Evolutionary conservation across 2,329 filamentous ascomycete species (phyloP).

Genomic region (Neopestalotiopsis sp.): DNA sequence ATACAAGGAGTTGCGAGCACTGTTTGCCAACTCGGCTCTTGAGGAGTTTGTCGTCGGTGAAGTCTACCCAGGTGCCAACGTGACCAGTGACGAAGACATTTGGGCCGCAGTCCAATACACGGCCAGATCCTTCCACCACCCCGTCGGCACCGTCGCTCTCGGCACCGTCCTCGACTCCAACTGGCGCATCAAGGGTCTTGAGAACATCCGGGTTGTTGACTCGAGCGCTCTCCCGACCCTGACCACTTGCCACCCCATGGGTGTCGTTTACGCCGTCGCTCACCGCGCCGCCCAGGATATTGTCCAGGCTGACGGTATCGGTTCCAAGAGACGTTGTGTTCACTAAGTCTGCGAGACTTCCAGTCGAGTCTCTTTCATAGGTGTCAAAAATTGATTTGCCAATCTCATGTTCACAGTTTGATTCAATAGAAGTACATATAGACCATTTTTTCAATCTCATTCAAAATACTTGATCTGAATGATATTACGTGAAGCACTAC

Average conservation of each 20-base stretch:
- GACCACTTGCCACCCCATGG: conserved; percentile 27
- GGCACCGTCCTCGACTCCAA: conserved; percentile 25
- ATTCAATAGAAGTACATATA: no score
- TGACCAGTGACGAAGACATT: conserved; percentile 25
- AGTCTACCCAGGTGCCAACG: conserved; percentile 13
- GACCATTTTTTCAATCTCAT: no score
- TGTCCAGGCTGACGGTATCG: neutral
- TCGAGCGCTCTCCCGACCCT: conserved; percentile 24
- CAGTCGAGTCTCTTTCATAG: neutral
- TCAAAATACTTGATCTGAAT: no score
- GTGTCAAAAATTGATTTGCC: no score
- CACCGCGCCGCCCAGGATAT: conserved; percentile 22
- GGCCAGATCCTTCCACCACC: conserved; percentile 27
- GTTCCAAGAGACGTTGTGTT: neutral
- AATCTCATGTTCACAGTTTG: no score
- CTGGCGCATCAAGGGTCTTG: conserved; percentile 26
- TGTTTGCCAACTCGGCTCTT: conserved; percentile 22
- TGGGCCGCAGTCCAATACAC: conserved; percentile 22
- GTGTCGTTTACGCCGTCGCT: conserved; percentile 25
- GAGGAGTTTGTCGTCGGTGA: conserved; percentile 23
- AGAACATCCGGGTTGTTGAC: conserved; percentile 28
- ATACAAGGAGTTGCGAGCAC: conserved; percentile 23
- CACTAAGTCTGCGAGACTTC: neutral
- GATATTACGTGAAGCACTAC: no score
- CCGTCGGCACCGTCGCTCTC: conserved; percentile 26